These are phyloP conservation scores for Boletus mariae DNA, from an alignment of 1,284 basidiomycete genomes.

Conservation along the genomic window DNA sequence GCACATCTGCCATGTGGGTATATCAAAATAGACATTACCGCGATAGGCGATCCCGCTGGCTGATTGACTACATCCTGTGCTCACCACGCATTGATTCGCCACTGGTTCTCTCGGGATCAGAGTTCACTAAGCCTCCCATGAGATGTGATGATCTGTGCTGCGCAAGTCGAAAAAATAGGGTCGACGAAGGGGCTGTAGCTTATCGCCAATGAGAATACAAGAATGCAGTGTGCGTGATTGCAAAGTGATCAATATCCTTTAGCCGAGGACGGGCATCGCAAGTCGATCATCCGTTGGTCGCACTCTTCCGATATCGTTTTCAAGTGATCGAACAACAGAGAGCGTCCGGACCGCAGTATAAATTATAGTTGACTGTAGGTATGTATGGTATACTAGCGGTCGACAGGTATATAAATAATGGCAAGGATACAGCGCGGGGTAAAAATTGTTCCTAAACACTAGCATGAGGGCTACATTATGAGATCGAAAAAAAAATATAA, in stretches of 20 bases:
- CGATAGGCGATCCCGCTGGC: too few relatives aligned
- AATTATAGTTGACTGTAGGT: constrained; percentile 5
- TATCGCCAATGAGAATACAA: not conserved
- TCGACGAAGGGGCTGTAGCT: not conserved
- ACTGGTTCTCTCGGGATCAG: too few relatives aligned
- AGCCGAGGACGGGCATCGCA: not conserved
- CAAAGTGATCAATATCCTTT: not conserved
- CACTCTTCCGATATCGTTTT: too few relatives aligned
- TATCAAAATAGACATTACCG: too few relatives aligned
- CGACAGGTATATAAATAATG: constrained; percentile 24
- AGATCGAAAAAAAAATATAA: not conserved
- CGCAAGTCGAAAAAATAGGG: too few relatives aligned
- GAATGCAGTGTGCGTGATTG: not conserved
- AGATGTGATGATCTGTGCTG: too few relatives aligned
- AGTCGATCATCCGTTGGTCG: not conserved
- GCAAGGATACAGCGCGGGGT: constrained; percentile 25
- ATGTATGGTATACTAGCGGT: constrained; percentile 18
- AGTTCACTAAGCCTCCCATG: too few relatives aligned
- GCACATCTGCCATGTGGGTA: not conserved
- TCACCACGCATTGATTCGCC: too few relatives aligned
- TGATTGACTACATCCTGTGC: too few relatives aligned
- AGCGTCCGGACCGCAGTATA: constrained; percentile 13
- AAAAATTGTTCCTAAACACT: constrained; percentile 10
- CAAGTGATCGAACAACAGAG: too few relatives aligned
- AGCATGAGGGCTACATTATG: constrained; percentile 24